These are phyloP conservation scores for Eucalyptus tenuipes DNA, from an alignment of 345 rosid genomes.

Conservation along the genomic window DNA sequence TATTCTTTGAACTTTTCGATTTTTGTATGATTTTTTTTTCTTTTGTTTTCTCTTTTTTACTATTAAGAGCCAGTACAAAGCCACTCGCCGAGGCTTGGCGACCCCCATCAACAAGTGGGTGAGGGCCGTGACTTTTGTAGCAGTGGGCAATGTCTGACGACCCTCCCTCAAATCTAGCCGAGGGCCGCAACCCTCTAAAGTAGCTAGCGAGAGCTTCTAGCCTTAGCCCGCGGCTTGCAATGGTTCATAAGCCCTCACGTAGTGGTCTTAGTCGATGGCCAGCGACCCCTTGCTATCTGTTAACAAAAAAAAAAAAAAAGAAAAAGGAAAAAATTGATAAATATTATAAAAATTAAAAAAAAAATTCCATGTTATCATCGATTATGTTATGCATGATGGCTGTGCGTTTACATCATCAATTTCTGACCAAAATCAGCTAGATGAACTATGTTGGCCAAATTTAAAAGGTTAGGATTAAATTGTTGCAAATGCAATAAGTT, in stretches of 20 bases:
- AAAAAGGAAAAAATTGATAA: too few relatives aligned
- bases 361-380: background rate
- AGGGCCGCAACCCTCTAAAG: background rate
- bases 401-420: too few relatives aligned
- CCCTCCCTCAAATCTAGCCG: too few relatives aligned
- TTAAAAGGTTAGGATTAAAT: too few relatives aligned
- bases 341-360: too few relatives aligned
- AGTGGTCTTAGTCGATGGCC: background rate
- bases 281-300: too few relatives aligned
- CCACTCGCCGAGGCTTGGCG: fast-evolving
- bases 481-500: too few relatives aligned
- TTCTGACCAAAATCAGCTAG: fast-evolving
- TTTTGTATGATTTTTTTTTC: too few relatives aligned
- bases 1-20: too few relatives aligned
- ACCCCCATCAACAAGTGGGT: background rate
- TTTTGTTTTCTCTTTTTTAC: too few relatives aligned
- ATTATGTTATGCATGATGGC: background rate
- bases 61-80: background rate
- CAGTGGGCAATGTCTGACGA: too few relatives aligned
- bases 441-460: background rate
- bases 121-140: too few relatives aligned
- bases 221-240: fast-evolving
- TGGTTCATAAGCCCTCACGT: background rate
- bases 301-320: fast-evolving
- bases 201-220: background rate